Evolutionary conservation across 495 filamentous ascomycete species (phyloP).

Genomic region (Lasiosphaeris hirsuta): DNA sequence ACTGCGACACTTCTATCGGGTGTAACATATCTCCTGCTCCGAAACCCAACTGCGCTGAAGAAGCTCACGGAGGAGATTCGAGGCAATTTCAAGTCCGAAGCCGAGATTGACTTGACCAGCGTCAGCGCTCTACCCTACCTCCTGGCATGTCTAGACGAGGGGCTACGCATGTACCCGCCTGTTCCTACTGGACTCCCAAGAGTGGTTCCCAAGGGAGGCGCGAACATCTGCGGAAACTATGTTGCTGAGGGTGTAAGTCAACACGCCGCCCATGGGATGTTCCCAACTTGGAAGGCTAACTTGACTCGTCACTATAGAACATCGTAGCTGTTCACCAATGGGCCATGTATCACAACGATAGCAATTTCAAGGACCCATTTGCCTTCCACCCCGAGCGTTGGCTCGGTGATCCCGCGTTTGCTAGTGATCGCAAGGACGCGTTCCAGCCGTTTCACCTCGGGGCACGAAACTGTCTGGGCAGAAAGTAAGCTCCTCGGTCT

Average conservation of each 20-base stretch:
- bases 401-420: conserved; percentile 37
- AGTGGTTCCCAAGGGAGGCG: conserved; percentile 40
- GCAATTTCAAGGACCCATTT: conserved; percentile 46
- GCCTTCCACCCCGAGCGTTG: conserved; percentile 51
- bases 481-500: conserved; percentile 43
- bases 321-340: conserved; percentile 47
- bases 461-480: conserved; percentile 54
- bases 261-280: neutral
- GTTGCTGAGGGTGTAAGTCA: conserved; percentile 36
- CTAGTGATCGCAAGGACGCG: conserved; percentile 42
- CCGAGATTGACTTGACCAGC: conserved; percentile 46
- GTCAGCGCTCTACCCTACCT: conserved; percentile 48
- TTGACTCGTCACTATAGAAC: conserved; percentile 33
- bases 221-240: conserved; percentile 41
- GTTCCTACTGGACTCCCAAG: conserved; percentile 44
- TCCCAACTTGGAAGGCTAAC: conserved; percentile 10
- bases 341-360: conserved; percentile 39
- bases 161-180: conserved; percentile 53
- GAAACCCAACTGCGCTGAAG: conserved; percentile 35
- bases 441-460: conserved; percentile 53
- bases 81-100: conserved; percentile 38
- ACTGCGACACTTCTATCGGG: conserved; percentile 49
- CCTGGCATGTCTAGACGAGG: conserved; percentile 51
- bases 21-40: conserved; percentile 47
- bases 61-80: conserved; percentile 49